Evolutionary conservation across 1,139 yeast genomes (phyloP).

Genomic region (Kodamaea suecica): DNA sequence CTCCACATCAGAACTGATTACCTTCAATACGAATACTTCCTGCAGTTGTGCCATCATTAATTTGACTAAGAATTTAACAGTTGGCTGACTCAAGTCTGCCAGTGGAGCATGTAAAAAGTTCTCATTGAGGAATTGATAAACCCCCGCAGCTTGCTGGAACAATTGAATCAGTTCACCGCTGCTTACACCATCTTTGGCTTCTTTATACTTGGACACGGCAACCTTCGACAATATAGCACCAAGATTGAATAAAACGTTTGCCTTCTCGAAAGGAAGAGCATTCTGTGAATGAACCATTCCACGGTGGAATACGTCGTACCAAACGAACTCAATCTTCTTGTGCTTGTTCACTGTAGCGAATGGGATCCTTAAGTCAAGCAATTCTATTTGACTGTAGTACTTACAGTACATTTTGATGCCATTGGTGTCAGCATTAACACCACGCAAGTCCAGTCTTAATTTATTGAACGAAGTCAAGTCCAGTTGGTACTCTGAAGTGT

Average conservation of each 20-base stretch:
- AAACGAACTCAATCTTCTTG: slow-evolving; percentile 59
- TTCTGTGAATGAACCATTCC: slow-evolving; percentile 41
- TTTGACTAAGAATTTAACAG: slow-evolving; percentile 60
- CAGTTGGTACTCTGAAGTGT: slow-evolving; percentile 51
- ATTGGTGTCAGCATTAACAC: slow-evolving; percentile 50
- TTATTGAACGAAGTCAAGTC: slow-evolving; percentile 58
- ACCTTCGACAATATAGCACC: slow-evolving; percentile 38
- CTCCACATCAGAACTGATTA: slow-evolving; percentile 47
- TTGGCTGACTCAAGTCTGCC: slow-evolving; percentile 67
- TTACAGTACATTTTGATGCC: slow-evolving; percentile 55
- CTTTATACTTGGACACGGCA: slow-evolving; percentile 50
- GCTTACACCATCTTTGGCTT: slow-evolving; percentile 31
- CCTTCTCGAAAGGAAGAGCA: slow-evolving; percentile 84
- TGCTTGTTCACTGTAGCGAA: slow-evolving; percentile 52
- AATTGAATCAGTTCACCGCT: slow-evolving; percentile 46
- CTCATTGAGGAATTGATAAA: slow-evolving; percentile 68
- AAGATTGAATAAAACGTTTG: slow-evolving; percentile 71
- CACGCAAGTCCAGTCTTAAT: slow-evolving; percentile 60
- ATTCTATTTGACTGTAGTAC: slow-evolving; percentile 81
- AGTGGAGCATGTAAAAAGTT: slow-evolving; percentile 91
- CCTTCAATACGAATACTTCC: slow-evolving; percentile 70
- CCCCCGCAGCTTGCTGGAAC: slow-evolving; percentile 78
- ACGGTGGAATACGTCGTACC: slow-evolving; percentile 72
- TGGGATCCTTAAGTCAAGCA: slow-evolving; percentile 74
- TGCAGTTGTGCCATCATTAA: slow-evolving; percentile 86